Percentiles rank a stretch among this genome's conserved stretches.
Conservation (phyloP, 345 rosid genomes). For the Citrus reticulata region DNA sequence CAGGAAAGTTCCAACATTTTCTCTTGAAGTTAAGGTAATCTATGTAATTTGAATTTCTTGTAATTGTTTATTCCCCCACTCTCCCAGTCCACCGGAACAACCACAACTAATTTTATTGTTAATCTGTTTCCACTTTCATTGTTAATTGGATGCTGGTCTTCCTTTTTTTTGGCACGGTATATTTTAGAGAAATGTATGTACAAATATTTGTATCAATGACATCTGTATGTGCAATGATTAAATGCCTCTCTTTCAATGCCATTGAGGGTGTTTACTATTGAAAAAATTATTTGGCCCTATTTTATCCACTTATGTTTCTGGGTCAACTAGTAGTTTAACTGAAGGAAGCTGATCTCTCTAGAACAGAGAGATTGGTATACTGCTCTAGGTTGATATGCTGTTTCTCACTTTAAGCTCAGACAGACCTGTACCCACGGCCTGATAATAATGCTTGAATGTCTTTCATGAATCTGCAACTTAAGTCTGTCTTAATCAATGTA, state of each 20-base stretch:
- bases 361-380: neutral
- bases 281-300: neutral
- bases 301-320: neutral
- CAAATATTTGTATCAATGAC: neutral
- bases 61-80: neutral
- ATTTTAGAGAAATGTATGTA: neutral
- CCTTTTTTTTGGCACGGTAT: neutral
- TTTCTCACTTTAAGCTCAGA: neutral
- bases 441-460: neutral
- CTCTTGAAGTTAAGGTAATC: slow-evolving; percentile 85
- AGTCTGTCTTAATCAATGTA: too few species aligned
- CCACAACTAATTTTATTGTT: neutral
- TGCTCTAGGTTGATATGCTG: neutral
- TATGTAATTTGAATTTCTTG: neutral
- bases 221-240: neutral
- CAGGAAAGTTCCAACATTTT: slow-evolving; percentile 86
- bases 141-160: neutral
- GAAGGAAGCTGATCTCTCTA: neutral
- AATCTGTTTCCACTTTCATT: neutral
- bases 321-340: neutral
- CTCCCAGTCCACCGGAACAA: neutral
- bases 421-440: neutral
- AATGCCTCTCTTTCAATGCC: neutral
- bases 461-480: neutral
- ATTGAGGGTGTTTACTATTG: neutral